Conservation (phyloP, 192 early-diverging fungal genomes). For the Phycomyces blakesleeanus region DNA sequence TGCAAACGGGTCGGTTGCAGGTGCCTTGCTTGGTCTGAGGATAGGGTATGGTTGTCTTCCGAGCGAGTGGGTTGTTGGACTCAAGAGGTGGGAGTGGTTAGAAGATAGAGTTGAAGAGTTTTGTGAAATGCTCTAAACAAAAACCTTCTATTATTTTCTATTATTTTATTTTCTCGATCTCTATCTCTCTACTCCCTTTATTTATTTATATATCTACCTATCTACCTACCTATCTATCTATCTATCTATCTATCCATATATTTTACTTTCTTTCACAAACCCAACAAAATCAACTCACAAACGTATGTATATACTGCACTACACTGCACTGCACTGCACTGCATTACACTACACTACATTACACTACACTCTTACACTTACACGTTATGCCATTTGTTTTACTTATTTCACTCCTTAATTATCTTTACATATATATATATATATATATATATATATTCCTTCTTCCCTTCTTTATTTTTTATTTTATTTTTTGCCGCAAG, state of each 20-base stretch:
- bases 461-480: too few species aligned
- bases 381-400: neutral
- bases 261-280: too few species aligned
- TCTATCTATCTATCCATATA: neutral
- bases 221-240: neutral
- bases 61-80: constrained; percentile 36
- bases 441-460: too few species aligned
- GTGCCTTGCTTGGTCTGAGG: constrained; percentile 30
- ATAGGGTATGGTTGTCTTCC: constrained; percentile 31
- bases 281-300: too few species aligned
- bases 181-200: constrained; percentile 4
- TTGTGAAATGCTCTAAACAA: constrained; percentile 25
- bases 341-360: neutral
- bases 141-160: neutral
- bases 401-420: neutral
- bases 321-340: neutral
- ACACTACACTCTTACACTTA: neutral
- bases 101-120: constrained; percentile 36
- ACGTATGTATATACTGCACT: neutral
- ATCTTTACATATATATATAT: neutral
- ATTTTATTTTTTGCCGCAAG: too few species aligned
- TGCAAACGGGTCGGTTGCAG: constrained; percentile 32
- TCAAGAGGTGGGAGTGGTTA: constrained; percentile 37
- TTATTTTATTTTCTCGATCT: neutral
- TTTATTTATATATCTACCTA: neutral